Percentiles rank a stretch among this genome's conserved stretches.
These are phyloP conservation scores for Phytophthora pluvialis DNA, from an alignment of 352 stramenopile genomes.

Conservation along the genomic window DNA sequence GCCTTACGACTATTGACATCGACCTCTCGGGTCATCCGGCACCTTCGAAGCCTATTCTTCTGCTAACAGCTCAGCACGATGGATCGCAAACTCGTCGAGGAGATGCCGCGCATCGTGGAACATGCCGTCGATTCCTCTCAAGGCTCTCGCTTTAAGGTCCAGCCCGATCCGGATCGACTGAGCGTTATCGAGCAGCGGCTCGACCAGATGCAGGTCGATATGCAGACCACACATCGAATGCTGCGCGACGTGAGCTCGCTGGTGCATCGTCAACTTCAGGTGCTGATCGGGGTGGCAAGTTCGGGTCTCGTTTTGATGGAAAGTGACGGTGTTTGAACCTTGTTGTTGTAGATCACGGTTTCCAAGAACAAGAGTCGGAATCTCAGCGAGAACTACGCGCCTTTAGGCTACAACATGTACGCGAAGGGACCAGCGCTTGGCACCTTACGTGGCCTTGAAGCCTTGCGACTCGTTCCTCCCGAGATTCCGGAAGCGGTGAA, in stretches of 20 bases:
- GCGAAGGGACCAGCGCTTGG: conserved; percentile 4
- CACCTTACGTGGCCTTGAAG: conserved; percentile 24
- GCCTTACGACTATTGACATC: background rate
- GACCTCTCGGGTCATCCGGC: no score
- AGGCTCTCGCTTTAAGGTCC: background rate
- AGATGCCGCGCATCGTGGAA: conserved; percentile 24
- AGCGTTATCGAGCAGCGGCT: conserved; percentile 49
- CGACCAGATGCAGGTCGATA: conserved; percentile 47
- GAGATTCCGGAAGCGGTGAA: conserved; percentile 23
- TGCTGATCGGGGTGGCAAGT: conserved; percentile 10
- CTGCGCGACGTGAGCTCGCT: conserved; percentile 52
- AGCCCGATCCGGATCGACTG: conserved; percentile 8
- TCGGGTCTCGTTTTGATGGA: no score
- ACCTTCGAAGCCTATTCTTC: no score
- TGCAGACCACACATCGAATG: conserved; percentile 54
- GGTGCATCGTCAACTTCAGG: conserved; percentile 60
- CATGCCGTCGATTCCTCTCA: conserved; percentile 11
- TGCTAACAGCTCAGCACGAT: conserved; percentile 7
- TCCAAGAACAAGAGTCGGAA: conserved; percentile 43
- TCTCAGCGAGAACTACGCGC: conserved; percentile 41
- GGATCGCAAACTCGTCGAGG: conserved; percentile 4
- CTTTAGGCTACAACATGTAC: conserved; percentile 28
- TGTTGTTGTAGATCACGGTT: conserved; percentile 24
- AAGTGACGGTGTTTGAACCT: background rate
- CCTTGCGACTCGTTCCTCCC: conserved; percentile 25